These are phyloP conservation scores for Annulohypoxylon maeteangense DNA, from an alignment of 495 filamentous ascomycete genomes.

Conservation along the genomic window DNA sequence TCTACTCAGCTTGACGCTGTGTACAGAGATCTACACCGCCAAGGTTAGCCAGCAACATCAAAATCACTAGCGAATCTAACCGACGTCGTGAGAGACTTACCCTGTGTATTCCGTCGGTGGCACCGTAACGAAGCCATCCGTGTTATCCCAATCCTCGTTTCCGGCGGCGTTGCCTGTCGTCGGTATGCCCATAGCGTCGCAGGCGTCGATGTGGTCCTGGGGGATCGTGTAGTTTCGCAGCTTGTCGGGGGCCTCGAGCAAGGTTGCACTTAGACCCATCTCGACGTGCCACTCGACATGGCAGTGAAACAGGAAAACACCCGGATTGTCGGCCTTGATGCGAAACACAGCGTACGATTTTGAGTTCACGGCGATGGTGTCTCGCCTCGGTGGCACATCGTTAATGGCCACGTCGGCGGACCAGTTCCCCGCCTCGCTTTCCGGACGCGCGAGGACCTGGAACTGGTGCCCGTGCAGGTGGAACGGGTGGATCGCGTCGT, in stretches of 20 bases:
- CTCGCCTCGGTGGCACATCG: constrained; percentile 58
- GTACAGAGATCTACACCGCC: constrained; percentile 29
- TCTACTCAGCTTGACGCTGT: constrained; percentile 13
- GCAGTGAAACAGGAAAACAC: constrained; percentile 84
- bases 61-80: not conserved
- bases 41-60: constrained; percentile 17
- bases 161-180: constrained; percentile 79
- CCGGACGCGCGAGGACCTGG: constrained; percentile 70
- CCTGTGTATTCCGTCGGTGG: constrained; percentile 55
- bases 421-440: constrained; percentile 54
- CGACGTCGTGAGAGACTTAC: constrained; percentile 47
- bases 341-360: constrained; percentile 67
- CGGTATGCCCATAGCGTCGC: constrained; percentile 60
- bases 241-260: constrained; percentile 75
- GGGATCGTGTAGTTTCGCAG: constrained; percentile 72
- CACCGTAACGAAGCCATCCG: constrained; percentile 61
- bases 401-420: constrained; percentile 52
- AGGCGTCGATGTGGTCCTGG: constrained; percentile 67
- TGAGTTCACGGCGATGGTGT: constrained; percentile 65
- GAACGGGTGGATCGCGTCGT: constrained; percentile 67
- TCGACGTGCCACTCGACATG: constrained; percentile 85
- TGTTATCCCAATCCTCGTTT: constrained; percentile 70
- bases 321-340: constrained; percentile 74
- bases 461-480: constrained; percentile 81
- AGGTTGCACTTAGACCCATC: constrained; percentile 74